Percentiles rank a stretch among this genome's conserved stretches.
Evolutionary conservation across 495 filamentous ascomycete genomes (phyloP).

Genomic region (Neurospora pannonica): DNA sequence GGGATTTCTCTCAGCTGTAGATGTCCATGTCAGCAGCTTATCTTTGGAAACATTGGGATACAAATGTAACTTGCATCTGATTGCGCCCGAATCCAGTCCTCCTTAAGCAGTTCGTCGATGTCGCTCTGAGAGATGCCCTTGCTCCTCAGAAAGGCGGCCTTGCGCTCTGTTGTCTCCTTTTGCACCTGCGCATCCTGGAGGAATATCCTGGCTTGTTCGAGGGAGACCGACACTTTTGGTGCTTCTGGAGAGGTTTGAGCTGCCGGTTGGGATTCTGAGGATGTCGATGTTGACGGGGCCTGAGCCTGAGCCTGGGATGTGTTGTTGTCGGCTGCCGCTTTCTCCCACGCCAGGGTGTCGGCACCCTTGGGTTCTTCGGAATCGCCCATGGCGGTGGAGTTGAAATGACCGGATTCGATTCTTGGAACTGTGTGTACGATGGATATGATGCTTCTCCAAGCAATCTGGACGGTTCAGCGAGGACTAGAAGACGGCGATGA

Average conservation of each 20-base stretch:
- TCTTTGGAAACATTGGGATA: neutral
- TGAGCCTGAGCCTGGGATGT: slow-evolving; percentile 3
- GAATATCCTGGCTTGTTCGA: slow-evolving; percentile 68
- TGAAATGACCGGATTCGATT: neutral
- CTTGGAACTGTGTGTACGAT: neutral
- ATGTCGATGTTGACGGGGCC: neutral
- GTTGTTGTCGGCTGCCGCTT: slow-evolving; percentile 1
- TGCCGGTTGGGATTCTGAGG: neutral
- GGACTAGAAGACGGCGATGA: neutral
- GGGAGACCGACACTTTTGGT: slow-evolving; percentile 28
- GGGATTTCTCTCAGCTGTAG: slow-evolving; percentile 1
- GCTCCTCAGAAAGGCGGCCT: slow-evolving; percentile 65
- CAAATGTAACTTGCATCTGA: slow-evolving; percentile 19
- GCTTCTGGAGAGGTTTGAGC: slow-evolving; percentile 6
- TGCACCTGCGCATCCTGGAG: slow-evolving; percentile 71
- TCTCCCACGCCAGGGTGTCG: neutral
- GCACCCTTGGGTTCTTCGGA: neutral
- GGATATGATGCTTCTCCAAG: neutral
- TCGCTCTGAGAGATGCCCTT: slow-evolving; percentile 67
- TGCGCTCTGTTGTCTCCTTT: slow-evolving; percentile 58
- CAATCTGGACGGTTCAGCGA: neutral
- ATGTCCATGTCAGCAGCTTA: neutral
- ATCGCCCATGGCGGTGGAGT: neutral
- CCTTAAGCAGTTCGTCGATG: slow-evolving; percentile 55
- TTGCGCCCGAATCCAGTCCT: slow-evolving; percentile 20